Evolutionary conservation across 768 basidiomycete species (phyloP), one percentile per base, ranked within the genome.

Genomic region (Coprinopsis cinerea): DNA sequence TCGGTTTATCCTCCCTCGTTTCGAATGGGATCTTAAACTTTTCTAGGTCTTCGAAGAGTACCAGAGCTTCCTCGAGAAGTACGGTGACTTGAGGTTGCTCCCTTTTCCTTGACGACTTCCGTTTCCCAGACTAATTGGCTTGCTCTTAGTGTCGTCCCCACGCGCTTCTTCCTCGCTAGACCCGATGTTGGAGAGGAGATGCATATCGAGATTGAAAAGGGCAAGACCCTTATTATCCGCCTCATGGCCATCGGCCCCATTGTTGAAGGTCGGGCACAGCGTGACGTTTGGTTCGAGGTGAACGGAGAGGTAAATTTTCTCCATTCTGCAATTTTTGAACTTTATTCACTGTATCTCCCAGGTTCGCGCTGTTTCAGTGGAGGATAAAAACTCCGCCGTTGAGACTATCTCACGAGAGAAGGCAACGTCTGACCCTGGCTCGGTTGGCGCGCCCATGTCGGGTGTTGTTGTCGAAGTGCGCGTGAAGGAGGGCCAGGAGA

Each of bases 261-360:
- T 47, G 86, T 95, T 46, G 85, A 92, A 65, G 88, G 88, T 30
- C 87, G 82, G 58, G 92, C 94, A 20, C 88, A 91, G 61, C 84
- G 95, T 59, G 94, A 98, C 65, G 92, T 95, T 52, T 96, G 95
- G 89, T 95, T 97, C 64, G 95, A 98, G 75, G 88, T 95, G 52
- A 95, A 95, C 59, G 93, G 93, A 68, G 92, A 95, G 77, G 89
- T 88, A 62, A 62, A 70, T 47, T 43, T 24, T 25, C 27, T 49
- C 36, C 37, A 34, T 53, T 53, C 27, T 23, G 34, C 39, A 42
- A 34, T 18, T 50, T 39, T 28, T 49, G 14, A 55, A 36, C 47
- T 22, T 51, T 57, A 24, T 51, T 44, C 56, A 58, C 55, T 30
- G 53, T 50, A 43, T 58, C 47, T 15, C 61, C 60, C 55, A 94